Evolutionary conservation across 2,329 filamentous ascomycete species (phyloP).

Genomic region (Fusarium nelsonii): DNA sequence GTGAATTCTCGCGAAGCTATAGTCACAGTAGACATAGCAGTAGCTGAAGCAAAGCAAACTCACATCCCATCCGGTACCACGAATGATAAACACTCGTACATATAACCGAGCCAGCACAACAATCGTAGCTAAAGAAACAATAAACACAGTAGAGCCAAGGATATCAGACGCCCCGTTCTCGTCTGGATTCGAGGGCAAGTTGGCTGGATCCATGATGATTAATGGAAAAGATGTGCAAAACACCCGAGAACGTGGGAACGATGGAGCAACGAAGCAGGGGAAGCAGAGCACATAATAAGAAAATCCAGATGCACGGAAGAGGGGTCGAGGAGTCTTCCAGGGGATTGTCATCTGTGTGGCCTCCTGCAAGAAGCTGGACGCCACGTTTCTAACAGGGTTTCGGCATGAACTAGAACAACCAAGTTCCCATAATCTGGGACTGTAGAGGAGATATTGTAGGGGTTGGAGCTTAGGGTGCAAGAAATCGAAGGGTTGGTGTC

Average conservation of each 20-base stretch:
- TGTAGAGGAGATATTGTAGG: neutral
- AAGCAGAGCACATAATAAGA: conserved; percentile 30
- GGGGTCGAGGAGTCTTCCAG: neutral
- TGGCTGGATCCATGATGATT: conserved; percentile 36
- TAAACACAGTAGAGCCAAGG: conserved; percentile 55
- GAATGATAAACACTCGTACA: conserved; percentile 61
- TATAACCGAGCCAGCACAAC: conserved; percentile 58
- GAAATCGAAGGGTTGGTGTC: neutral
- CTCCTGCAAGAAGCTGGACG: conserved; percentile 2
- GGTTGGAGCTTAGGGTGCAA: neutral
- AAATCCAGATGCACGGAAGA: conserved; percentile 7
- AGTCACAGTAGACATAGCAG: neutral
- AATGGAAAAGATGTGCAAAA: conserved; percentile 5
- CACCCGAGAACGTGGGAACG: conserved; percentile 21
- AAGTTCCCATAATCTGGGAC: neutral
- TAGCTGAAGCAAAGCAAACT: conserved; percentile 17
- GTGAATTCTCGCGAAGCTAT: neutral
- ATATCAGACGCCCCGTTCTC: conserved; percentile 55
- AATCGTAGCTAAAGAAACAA: conserved; percentile 55
- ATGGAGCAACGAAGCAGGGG: conserved; percentile 1
- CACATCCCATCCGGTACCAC: conserved; percentile 62
- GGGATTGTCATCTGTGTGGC: neutral
- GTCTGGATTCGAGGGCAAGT: conserved; percentile 49
- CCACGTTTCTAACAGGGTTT: conserved; percentile 21
- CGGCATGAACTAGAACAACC: conserved; percentile 14